phyloP scores from a whole-genome alignment of 129 eudicot genomes.

The Tanacetum coccineum region DNA sequence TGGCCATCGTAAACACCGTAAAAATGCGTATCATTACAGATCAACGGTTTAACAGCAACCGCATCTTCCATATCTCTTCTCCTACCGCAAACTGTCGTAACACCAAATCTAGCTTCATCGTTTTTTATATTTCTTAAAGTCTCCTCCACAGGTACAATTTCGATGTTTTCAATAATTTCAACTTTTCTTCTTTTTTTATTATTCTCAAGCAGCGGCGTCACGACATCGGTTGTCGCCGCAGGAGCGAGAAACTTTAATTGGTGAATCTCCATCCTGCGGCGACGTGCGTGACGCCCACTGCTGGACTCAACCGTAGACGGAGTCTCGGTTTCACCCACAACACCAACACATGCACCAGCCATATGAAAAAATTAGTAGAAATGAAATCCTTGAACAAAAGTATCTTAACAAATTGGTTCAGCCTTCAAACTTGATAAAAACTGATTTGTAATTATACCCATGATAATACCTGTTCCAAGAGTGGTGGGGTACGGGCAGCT shows the following conservation, averaged over 20 bases:
- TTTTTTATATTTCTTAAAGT: constrained; percentile 1
- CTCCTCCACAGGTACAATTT: not conserved
- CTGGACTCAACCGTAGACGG: constrained; percentile 56
- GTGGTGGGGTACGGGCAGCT: constrained; percentile 54
- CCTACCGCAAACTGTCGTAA: constrained; percentile 84
- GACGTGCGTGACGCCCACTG: constrained; percentile 38
- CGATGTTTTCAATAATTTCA: constrained; percentile 7
- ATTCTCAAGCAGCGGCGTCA: constrained; percentile 27
- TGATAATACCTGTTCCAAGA: constrained; percentile 31
- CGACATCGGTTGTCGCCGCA: constrained; percentile 31
- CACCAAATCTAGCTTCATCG: constrained; percentile 52
- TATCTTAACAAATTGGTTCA: too few relatives aligned
- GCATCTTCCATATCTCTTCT: constrained; percentile 97
- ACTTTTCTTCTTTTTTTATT: constrained; percentile 42
- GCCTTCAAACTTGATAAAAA: too few relatives aligned
- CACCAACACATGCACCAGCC: constrained; percentile 77
- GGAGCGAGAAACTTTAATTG: constrained; percentile 49
- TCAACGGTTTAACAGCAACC: constrained; percentile 70
- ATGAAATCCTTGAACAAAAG: not conserved
- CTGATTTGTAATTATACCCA: constrained; percentile 25
- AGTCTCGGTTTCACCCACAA: constrained; percentile 65
- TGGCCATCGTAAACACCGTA: constrained; percentile 92
- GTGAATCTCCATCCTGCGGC: constrained; percentile 65
- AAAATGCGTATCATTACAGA: constrained; percentile 43
- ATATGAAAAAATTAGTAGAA: constrained; percentile 15